Percentiles rank a stretch among this genome's conserved stretches.
These are phyloP conservation scores for Collybiopsis luxurians DNA, from an alignment of 768 basidiomycete genomes.

Conservation along the genomic window DNA sequence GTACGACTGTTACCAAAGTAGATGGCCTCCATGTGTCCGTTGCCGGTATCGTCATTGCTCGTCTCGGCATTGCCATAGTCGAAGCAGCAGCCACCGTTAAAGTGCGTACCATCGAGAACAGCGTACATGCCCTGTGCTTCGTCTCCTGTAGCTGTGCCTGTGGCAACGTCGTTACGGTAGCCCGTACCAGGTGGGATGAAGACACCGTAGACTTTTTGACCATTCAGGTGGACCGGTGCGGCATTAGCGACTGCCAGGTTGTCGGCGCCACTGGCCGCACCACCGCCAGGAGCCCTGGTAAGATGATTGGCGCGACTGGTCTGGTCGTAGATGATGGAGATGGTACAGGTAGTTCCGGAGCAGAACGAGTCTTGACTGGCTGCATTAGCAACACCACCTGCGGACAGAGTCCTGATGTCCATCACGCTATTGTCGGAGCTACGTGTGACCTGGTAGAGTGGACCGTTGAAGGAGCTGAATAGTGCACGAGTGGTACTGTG, in stretches of 20 bases:
- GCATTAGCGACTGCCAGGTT: constrained; percentile 10
- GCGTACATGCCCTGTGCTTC: constrained; percentile 10
- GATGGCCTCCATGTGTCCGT: constrained; percentile 9
- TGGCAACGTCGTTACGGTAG: constrained; percentile 10
- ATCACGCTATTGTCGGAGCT: constrained; percentile 10
- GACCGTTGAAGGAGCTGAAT: constrained; percentile 8
- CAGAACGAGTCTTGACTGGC: constrained; percentile 10
- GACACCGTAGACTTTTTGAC: constrained; percentile 12
- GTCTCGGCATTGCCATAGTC: constrained; percentile 16
- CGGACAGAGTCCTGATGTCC: constrained; percentile 8
- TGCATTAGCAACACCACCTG: constrained; percentile 15
- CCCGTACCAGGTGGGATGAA: constrained; percentile 9
- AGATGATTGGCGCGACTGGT: constrained; percentile 5
- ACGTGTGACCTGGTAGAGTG: constrained; percentile 14
- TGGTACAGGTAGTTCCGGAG: constrained; percentile 7
- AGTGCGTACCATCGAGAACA: constrained; percentile 14
- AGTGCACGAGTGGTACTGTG: constrained; percentile 9
- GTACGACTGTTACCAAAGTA: constrained; percentile 2
- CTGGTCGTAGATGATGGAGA: constrained; percentile 16
- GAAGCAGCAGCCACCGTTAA: constrained; percentile 11
- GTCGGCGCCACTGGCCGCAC: constrained; percentile 6
- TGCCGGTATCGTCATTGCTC: constrained; percentile 8
- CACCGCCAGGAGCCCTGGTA: constrained; percentile 10
- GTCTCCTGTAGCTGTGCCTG: constrained; percentile 12
- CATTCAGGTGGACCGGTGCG: constrained; percentile 14